Evolutionary conservation across 768 basidiomycete species (phyloP).

Genomic region (Agaricus subrufescens): DNA sequence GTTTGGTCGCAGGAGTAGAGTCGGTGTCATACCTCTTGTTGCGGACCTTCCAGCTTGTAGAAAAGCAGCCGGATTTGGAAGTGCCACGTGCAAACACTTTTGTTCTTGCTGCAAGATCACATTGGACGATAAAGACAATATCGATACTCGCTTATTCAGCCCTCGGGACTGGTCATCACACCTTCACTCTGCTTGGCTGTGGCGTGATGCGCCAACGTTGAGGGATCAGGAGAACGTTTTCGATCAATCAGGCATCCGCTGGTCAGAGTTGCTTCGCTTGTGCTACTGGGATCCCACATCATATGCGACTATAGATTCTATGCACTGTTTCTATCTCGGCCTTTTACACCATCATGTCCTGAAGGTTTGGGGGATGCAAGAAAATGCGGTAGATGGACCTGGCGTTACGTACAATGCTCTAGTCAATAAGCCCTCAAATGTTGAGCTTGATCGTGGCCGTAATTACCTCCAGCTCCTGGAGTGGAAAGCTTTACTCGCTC

Average conservation of each 20-base stretch:
- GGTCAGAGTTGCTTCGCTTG: constrained; percentile 9
- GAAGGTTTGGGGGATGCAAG: constrained; percentile 11
- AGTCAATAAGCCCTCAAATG: neutral
- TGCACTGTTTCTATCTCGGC: constrained; percentile 13
- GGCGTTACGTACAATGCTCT: neutral
- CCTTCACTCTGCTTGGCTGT: neutral
- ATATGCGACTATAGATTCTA: constrained; percentile 12
- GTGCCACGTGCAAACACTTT: constrained; percentile 1
- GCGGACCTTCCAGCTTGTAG: constrained; percentile 29
- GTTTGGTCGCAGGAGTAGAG: constrained; percentile 12
- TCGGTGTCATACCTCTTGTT: constrained; percentile 22
- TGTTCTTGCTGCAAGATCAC: constrained; percentile 8
- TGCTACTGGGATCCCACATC: constrained; percentile 12
- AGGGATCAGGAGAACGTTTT: neutral
- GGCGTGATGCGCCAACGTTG: constrained; percentile 2
- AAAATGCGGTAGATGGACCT: constrained; percentile 3
- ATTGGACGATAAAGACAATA: neutral
- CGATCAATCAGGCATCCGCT: constrained; percentile 8
- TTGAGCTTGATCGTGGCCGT: neutral
- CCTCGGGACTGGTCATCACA: neutral
- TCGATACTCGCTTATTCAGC: constrained; percentile 2
- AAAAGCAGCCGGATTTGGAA: constrained; percentile 21
- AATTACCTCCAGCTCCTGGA: too few species aligned
- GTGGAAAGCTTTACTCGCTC: neutral
- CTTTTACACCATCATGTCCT: constrained; percentile 11